phyloP scores from a whole-genome alignment of 345 rosid genomes.

The Citrus mangshanensis region DNA sequence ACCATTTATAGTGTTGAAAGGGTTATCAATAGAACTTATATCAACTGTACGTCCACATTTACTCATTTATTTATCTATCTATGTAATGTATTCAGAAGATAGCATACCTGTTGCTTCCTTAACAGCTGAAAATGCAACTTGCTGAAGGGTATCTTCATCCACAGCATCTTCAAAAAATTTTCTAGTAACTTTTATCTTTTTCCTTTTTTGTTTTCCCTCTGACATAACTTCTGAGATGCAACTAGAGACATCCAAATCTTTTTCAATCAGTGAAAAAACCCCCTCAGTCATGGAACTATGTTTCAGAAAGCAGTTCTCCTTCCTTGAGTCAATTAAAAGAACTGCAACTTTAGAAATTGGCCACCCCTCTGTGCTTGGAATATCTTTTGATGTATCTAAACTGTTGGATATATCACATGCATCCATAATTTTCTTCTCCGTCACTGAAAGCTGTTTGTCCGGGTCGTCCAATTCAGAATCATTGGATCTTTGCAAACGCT shows the following conservation, averaged over 20 bases:
- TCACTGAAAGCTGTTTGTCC: conserved; percentile 42
- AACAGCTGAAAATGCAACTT: conserved; percentile 62
- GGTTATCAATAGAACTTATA: not conserved
- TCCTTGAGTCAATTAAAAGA: conserved; percentile 54
- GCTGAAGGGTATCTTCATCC: conserved; percentile 39
- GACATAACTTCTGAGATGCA: conserved; percentile 18
- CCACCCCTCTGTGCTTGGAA: conserved; percentile 45
- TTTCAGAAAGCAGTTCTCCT: conserved; percentile 49
- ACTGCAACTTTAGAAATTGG: conserved; percentile 56
- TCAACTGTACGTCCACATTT: not conserved
- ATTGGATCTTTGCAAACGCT: conserved; percentile 35
- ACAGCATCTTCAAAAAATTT: conserved; percentile 20
- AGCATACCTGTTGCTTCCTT: conserved; percentile 50
- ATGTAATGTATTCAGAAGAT: not conserved
- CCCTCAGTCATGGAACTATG: conserved; percentile 51
- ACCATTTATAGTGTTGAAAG: not conserved
- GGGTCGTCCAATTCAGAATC: conserved; percentile 30
- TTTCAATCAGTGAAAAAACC: conserved; percentile 79
- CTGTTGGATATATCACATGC: conserved; percentile 62
- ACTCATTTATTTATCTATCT: not conserved
- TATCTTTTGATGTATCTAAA: conserved; percentile 44
- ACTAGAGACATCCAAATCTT: conserved; percentile 28
- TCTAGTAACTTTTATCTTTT: conserved; percentile 35
- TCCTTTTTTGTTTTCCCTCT: conserved; percentile 18
- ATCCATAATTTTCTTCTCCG: conserved; percentile 56